These are phyloP conservation scores for Tylopilus vinaceipallidus DNA, from an alignment of 768 basidiomycete species.

Conservation along the genomic window DNA sequence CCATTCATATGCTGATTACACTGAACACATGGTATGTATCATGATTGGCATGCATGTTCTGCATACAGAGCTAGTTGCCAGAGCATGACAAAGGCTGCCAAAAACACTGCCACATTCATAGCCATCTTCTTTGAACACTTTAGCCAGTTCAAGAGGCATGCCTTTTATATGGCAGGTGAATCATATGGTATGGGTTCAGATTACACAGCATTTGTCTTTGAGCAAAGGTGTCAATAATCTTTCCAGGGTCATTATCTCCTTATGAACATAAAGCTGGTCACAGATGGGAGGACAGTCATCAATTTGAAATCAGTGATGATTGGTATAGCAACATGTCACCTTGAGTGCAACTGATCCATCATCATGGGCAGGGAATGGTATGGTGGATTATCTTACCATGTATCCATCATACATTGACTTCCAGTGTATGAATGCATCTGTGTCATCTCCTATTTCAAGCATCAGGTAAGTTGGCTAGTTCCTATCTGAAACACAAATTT, in stretches of 20 bases:
- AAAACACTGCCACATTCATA: conserved; percentile 65
- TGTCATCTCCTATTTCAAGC: conserved; percentile 32
- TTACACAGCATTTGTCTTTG: neutral
- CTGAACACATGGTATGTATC: conserved; percentile 33
- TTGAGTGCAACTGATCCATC: neutral
- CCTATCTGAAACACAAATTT: neutral
- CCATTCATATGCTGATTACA: conserved; percentile 40
- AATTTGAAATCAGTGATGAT: conserved; percentile 47
- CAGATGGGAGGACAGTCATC: conserved; percentile 44
- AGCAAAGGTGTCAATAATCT: neutral
- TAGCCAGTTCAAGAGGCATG: conserved; percentile 58
- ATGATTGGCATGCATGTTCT: neutral
- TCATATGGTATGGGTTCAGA: conserved; percentile 46
- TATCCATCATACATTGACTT: conserved; percentile 45
- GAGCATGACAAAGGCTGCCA: conserved; percentile 59
- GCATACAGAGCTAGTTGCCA: conserved; percentile 17
- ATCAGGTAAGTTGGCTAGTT: conserved; percentile 1
- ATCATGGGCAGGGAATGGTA: conserved; percentile 36
- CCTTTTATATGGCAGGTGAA: conserved; percentile 56
- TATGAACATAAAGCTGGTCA: conserved; percentile 36
- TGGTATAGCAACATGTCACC: conserved; percentile 26
- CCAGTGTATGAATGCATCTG: conserved; percentile 47
- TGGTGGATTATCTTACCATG: conserved; percentile 39
- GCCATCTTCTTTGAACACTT: conserved; percentile 73
- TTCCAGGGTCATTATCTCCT: conserved; percentile 50